phyloP scores from a whole-genome alignment of 352 stramenopile species.

The Nothophytophthora sp. region DNA sequence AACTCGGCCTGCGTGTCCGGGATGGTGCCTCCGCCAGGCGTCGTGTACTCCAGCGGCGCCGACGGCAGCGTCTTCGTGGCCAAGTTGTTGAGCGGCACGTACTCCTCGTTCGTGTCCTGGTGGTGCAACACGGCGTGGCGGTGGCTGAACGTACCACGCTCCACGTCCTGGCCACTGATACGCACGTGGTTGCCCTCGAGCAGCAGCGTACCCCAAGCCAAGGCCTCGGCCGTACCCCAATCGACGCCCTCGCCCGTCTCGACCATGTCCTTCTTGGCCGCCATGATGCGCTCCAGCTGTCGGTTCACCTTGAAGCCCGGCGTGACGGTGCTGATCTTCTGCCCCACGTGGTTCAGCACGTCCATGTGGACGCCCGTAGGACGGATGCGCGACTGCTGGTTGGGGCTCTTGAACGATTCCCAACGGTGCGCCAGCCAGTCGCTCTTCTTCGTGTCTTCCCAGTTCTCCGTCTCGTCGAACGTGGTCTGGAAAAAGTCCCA shows the following conservation, averaged over 20 bases:
- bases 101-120: constrained; percentile 94
- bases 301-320: constrained; percentile 92
- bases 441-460: constrained; percentile 86
- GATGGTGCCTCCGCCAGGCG: constrained; percentile 6
- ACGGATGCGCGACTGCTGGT: constrained; percentile 91
- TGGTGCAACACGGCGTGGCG: constrained; percentile 95
- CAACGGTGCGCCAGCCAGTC: constrained; percentile 97
- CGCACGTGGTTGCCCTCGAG: constrained; percentile 91
- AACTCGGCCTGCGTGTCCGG: constrained; percentile 83
- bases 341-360: constrained; percentile 91
- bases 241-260: constrained; percentile 90
- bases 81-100: constrained; percentile 94
- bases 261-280: constrained; percentile 80
- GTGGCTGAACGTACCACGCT: constrained; percentile 92
- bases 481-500: constrained; percentile 90
- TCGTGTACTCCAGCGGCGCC: constrained; percentile 32
- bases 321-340: constrained; percentile 80
- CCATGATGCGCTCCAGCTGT: constrained; percentile 95
- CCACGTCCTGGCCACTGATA: constrained; percentile 95
- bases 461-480: constrained; percentile 94
- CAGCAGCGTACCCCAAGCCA: constrained; percentile 95
- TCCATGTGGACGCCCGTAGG: constrained; percentile 94
- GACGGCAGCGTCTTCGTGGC: constrained; percentile 59
- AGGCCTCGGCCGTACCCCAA: constrained; percentile 96
- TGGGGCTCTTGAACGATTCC: constrained; percentile 97